Base-by-base conservation (phyloP, 805 yeast genomes). In the Maudiozyma serrabonitensis region DNA sequence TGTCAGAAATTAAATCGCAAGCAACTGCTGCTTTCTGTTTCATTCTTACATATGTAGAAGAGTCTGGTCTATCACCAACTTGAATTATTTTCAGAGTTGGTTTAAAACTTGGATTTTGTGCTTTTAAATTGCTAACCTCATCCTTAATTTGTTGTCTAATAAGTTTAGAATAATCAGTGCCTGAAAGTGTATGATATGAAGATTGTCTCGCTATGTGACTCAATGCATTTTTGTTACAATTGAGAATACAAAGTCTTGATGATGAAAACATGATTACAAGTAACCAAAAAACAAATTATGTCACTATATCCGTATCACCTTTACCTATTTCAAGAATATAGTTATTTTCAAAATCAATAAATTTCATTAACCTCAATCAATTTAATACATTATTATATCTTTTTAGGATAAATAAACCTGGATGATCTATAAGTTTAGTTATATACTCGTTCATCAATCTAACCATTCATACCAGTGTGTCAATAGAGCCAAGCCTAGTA, bases 11-110 rank as follows among this genome's bases (percentile, higher is more conserved):
- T 50, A 86, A 76, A 48, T 81, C 79, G 38, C 89, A 81, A 55
- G 81, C 87, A 49, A 74, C 71, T 28, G 91, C 86, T 11, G 93
- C 91, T 64, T 81, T 83, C 52, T 82, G 68, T 66, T 86, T 86
- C 88, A 84, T 84, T 55, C 80, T 76, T 44, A 86, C 90, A 66
- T 86, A 86, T 3, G 88, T 83, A n/a, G 84, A 72, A 12, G 93
- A 84, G 61, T 86, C 95, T 21, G 83, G 84, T 65, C 91, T 75
- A 25, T 71, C 70, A 49, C 95, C 95, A 21, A 86, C 84, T 69
- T 86, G 95, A 54, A 86, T 72, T 55, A 86, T 85, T 52, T 81
- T 72, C 60, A 86, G 71, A 41, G 72, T 74, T 31, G 95, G 93
- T 54, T 72, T 69, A 66, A 85, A 84, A 45, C 70, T 71, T 15